Conservation (phyloP, 2,329 filamentous ascomycete genomes). For the Pezicula radicicola region DNA sequence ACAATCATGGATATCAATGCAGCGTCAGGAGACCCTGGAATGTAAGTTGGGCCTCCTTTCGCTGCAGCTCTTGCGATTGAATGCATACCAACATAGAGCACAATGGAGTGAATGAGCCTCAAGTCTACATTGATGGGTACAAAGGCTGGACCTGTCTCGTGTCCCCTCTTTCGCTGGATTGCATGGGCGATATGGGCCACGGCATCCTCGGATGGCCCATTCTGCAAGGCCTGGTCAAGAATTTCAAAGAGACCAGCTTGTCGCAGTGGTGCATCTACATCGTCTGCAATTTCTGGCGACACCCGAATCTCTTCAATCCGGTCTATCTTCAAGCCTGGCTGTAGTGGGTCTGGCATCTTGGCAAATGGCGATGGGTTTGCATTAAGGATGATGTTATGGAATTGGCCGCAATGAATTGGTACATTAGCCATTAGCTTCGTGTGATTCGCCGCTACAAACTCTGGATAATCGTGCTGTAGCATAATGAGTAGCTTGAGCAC, state of each 20-base stretch:
- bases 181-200: slow-evolving; percentile 75
- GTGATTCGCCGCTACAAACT: slow-evolving; percentile 88
- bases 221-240: slow-evolving; percentile 55
- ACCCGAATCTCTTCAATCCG: slow-evolving; percentile 71
- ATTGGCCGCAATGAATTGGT: slow-evolving; percentile 78
- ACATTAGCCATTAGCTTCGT: slow-evolving; percentile 78
- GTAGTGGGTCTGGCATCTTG: slow-evolving; percentile 72
- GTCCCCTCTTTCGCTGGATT: slow-evolving; percentile 57
- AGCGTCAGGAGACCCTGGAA: slow-evolving; percentile 62
- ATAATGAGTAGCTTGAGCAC: slow-evolving; percentile 79
- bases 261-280: slow-evolving; percentile 49
- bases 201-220: slow-evolving; percentile 66
- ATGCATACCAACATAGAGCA: slow-evolving; percentile 76
- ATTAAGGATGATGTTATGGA: slow-evolving; percentile 84
- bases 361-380: slow-evolving; percentile 67
- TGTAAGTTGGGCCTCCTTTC: slow-evolving; percentile 62
- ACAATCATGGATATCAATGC: slow-evolving; percentile 73
- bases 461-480: slow-evolving; percentile 90
- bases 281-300: slow-evolving; percentile 61
- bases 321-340: slow-evolving; percentile 72
- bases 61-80: slow-evolving; percentile 59
- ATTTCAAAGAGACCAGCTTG: slow-evolving; percentile 55
- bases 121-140: slow-evolving; percentile 67
- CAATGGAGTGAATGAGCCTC: slow-evolving; percentile 73
- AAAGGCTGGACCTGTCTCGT: slow-evolving; percentile 63